Percentiles rank a stretch among this genome's conserved stretches.
phyloP scores from a whole-genome alignment of 2,329 filamentous ascomycete species.

The Colletotrichum kahawae region DNA sequence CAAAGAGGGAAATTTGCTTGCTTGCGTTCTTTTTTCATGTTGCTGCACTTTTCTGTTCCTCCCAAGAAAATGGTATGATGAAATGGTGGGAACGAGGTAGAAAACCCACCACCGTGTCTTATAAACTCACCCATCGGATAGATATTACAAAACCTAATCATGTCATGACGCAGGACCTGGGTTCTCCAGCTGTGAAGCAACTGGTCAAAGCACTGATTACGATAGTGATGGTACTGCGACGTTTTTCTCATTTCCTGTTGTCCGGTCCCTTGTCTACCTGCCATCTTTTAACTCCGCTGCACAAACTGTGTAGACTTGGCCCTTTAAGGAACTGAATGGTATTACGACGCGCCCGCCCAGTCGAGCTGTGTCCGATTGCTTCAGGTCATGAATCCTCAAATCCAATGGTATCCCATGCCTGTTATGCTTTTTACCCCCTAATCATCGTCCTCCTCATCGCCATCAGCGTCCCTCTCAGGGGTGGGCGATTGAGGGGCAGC shows the following conservation, averaged over 20 bases:
- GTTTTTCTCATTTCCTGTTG: not conserved
- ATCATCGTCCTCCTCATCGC: slow-evolving; percentile 47
- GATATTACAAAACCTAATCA: not conserved
- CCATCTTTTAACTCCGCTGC: not conserved
- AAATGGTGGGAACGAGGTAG: not conserved
- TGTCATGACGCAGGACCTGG: not conserved
- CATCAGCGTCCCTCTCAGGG: slow-evolving; percentile 42
- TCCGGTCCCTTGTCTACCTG: not conserved
- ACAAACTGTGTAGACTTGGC: not conserved
- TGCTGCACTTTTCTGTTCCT: not conserved
- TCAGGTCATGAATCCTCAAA: not conserved
- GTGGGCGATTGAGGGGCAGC: slow-evolving; percentile 16
- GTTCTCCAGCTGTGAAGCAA: not conserved
- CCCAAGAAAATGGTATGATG: not conserved
- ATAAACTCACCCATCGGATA: not conserved
- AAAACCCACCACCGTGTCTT: not conserved
- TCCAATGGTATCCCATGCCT: not conserved
- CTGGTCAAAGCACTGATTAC: not conserved
- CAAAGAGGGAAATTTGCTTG: not conserved
- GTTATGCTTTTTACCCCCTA: not conserved
- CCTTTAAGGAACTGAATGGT: not conserved
- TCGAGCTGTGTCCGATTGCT: not conserved
- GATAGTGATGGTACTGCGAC: not conserved
- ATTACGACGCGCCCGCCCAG: not conserved
- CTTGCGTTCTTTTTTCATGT: not conserved